Percentiles rank a stretch among this genome's conserved stretches.
phyloP scores from a whole-genome alignment of 2,329 filamentous ascomycete genomes.

The Aspergillus clavatus region DNA sequence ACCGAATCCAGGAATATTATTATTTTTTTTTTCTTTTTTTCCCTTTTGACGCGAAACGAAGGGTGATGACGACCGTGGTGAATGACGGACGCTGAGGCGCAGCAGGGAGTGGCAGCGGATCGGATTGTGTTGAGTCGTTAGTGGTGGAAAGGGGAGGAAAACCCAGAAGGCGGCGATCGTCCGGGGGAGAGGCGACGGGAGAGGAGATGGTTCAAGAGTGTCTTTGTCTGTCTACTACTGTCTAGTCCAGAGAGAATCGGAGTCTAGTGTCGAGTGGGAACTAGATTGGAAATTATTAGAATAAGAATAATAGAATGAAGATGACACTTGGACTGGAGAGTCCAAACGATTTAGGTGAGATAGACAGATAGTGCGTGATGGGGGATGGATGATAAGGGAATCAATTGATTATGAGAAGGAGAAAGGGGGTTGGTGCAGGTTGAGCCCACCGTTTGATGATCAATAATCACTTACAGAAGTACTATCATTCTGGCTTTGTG shows the following conservation, averaged over 20 bases:
- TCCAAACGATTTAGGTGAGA: too few species aligned
- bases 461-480: too few species aligned
- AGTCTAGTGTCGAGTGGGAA: too few species aligned
- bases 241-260: too few species aligned
- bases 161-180: constrained; percentile 8
- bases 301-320: background rate
- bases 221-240: too few species aligned
- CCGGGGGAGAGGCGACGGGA: background rate
- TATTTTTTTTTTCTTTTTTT: too few species aligned
- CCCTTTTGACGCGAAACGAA: background rate
- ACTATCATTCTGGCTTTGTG: background rate
- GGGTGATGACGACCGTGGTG: background rate
- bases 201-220: background rate
- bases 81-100: constrained; percentile 3
- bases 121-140: constrained; percentile 2
- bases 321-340: too few species aligned
- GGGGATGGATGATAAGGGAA: background rate
- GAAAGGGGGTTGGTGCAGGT: constrained; percentile 1
- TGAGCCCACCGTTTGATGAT: background rate
- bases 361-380: too few species aligned
- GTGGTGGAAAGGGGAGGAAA: constrained; percentile 13
- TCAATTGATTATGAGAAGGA: background rate
- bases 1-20: too few species aligned
- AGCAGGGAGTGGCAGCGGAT: constrained; percentile 1
- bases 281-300: too few species aligned